These are phyloP conservation scores for Leccinum pellstonianum DNA, from an alignment of 768 basidiomycete species.

Conservation along the genomic window DNA sequence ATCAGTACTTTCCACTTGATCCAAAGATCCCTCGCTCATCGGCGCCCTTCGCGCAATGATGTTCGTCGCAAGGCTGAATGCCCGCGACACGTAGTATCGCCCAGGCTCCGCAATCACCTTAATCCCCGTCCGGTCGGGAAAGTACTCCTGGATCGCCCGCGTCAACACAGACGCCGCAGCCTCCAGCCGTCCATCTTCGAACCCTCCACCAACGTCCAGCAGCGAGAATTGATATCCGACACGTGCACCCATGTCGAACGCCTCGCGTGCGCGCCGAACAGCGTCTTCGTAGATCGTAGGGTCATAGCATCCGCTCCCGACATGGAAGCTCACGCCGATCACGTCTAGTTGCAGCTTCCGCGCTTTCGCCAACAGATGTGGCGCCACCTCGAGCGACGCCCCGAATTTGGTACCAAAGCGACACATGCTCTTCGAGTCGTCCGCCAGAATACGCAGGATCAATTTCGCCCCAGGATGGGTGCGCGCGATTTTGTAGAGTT, in stretches of 20 bases:
- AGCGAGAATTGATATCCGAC: constrained; percentile 81
- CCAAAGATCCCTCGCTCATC: constrained; percentile 35
- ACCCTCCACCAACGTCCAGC: constrained; percentile 95
- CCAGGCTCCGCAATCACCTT: constrained; percentile 96
- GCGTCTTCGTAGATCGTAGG: constrained; percentile 89
- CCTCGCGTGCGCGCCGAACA: constrained; percentile 72
- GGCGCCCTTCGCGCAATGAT: constrained; percentile 86
- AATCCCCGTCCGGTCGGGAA: constrained; percentile 68
- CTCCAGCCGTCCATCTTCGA: constrained; percentile 87
- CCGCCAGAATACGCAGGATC: constrained; percentile 93
- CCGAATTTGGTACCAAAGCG: constrained; percentile 95
- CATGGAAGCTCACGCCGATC: constrained; percentile 95
- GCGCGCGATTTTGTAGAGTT: constrained; percentile 88
- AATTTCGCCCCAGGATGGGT: constrained; percentile 80
- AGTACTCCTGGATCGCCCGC: constrained; percentile 71
- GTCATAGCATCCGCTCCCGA: constrained; percentile 96
- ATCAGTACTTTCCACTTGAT: constrained; percentile 15
- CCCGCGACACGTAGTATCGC: constrained; percentile 87
- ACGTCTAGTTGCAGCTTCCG: constrained; percentile 79
- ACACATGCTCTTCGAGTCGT: constrained; percentile 93
- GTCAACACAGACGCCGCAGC: constrained; percentile 69
- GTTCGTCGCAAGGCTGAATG: constrained; percentile 89
- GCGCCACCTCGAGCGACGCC: constrained; percentile 81
- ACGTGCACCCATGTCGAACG: constrained; percentile 83
- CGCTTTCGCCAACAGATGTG: constrained; percentile 76